Evolutionary conservation across 495 filamentous ascomycete species (phyloP), one percentile per base, ranked within the genome.

Genomic region (Penicillium fimorum): DNA sequence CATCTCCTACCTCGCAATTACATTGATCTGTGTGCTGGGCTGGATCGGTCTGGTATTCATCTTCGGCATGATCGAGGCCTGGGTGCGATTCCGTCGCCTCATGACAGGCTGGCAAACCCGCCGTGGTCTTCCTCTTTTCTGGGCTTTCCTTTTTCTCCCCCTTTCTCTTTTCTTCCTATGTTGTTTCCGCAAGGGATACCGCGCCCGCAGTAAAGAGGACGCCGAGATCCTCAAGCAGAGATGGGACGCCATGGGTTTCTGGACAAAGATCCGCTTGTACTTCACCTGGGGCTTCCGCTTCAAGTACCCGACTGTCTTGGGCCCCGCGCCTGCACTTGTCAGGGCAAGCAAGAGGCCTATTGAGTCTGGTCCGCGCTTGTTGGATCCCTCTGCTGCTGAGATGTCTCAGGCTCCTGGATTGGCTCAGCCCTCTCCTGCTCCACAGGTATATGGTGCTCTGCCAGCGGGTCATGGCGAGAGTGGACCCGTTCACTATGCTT

Each of bases 251-350:
- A 72, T 78, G 58, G 37, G 63, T 27, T 58, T 63, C 40, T 60
- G 72, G 42, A 67, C 59, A 2, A 72, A 74, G 50, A 64, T 80
- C 20, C 63, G 64, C 48, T 64, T 78, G n/a, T 83, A 76, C 71
- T 71, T 77, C 49, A 65, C 72, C 41, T 79, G 75, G 71, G 80
- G 79, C 0, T 82, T 83, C 67, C 61, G 75, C 3, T 76, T 71
- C 57, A 61, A 68, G 35, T 83, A 83, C 59, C 80, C 72, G 29
- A 50, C 62, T 24, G 60, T 73, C 18, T 61, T 75, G 15, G 72
- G 72, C 7, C 66, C 67, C 0, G 66, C 70, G 0, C 71, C 71
- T 13, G 50, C 67, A 7, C 54, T 57, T 5, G 72, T 69, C 1
- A 55, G 59, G 55, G 50, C 53, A 13, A 68, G 57, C 38, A 71